Conservation (phyloP, 1,139 yeast genomes). For the Suhomyces choctaworum region DNA sequence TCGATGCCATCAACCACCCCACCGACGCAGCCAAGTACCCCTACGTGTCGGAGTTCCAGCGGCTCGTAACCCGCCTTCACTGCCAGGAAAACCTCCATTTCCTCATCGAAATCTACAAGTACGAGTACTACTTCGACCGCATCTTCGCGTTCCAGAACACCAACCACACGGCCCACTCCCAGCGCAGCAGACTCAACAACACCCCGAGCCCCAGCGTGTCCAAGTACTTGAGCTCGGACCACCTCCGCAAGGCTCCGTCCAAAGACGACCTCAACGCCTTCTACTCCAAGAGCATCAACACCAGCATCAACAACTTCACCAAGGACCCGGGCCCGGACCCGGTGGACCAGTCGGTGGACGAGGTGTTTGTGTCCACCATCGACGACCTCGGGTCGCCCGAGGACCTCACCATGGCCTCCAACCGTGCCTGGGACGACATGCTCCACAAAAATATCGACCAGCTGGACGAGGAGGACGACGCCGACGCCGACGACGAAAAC, state of each 20-base stretch:
- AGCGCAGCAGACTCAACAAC: conserved; percentile 18
- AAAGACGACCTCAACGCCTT: conserved; percentile 12
- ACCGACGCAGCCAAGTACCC: conserved; percentile 9
- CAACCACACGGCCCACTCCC: conserved; percentile 4
- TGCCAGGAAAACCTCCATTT: conserved; percentile 50
- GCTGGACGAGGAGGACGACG: conserved; percentile 16
- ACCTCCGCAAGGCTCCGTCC: conserved; percentile 4
- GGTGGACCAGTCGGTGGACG: conserved; percentile 6
- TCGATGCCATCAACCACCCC: conserved; percentile 18
- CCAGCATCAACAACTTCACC: conserved; percentile 10
- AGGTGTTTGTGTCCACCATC: conserved; percentile 33
- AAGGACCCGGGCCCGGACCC: neutral
- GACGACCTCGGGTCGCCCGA: conserved; percentile 29
- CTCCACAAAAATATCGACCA: conserved; percentile 24
- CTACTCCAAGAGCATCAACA: conserved; percentile 11
- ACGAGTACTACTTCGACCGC: conserved; percentile 32
- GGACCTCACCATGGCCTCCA: conserved; percentile 6
- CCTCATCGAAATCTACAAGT: conserved; percentile 46
- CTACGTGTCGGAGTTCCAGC: conserved; percentile 15
- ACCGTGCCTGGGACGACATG: conserved; percentile 32
- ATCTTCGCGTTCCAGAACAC: conserved; percentile 17
- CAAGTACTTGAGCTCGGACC: conserved; percentile 6
- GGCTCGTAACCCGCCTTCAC: conserved; percentile 26
- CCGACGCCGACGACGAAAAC: conserved; percentile 6
- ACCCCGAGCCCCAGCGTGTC: conserved; percentile 17